Percentiles rank a stretch among this genome's conserved stretches.
Evolutionary conservation across 257 asterid species (phyloP).

Genomic region (Henckelia pumila): DNA sequence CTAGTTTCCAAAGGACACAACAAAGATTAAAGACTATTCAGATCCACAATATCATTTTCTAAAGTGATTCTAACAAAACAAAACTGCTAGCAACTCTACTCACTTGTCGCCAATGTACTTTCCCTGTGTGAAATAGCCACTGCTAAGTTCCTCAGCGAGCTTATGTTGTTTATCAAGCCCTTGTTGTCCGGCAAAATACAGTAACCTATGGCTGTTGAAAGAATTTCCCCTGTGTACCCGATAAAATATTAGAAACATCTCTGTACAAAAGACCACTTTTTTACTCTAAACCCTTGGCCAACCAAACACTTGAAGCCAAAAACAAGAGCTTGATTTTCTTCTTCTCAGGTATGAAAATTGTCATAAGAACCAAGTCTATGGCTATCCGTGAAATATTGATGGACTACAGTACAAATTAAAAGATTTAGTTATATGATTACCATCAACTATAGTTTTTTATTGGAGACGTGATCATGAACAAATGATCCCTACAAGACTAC

Average conservation of each 20-base stretch:
- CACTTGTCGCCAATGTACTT: conserved; percentile 85
- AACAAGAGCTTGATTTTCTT: neutral
- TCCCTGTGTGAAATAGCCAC: conserved; percentile 79
- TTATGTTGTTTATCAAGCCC: conserved; percentile 68
- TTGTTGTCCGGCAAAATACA: conserved; percentile 60
- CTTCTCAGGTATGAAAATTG: neutral
- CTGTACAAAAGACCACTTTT: neutral
- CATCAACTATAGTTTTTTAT: neutral
- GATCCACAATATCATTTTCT: neutral
- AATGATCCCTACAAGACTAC: neutral
- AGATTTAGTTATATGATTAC: neutral
- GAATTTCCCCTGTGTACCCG: conserved; percentile 57
- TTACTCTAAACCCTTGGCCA: neutral
- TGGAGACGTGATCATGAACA: neutral
- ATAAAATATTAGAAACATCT: neutral
- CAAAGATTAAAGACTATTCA: neutral
- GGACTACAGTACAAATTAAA: neutral
- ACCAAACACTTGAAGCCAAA: neutral
- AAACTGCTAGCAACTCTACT: conserved; percentile 5
- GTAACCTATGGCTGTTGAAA: conserved; percentile 66
- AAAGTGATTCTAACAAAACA: neutral
- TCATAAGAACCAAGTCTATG: neutral
- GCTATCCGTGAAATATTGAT: neutral
- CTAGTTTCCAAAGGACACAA: neutral
- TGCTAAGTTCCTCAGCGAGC: conserved; percentile 65